phyloP scores from a whole-genome alignment of 75 land plant species.

The Sequoiadendron giganteum region DNA sequence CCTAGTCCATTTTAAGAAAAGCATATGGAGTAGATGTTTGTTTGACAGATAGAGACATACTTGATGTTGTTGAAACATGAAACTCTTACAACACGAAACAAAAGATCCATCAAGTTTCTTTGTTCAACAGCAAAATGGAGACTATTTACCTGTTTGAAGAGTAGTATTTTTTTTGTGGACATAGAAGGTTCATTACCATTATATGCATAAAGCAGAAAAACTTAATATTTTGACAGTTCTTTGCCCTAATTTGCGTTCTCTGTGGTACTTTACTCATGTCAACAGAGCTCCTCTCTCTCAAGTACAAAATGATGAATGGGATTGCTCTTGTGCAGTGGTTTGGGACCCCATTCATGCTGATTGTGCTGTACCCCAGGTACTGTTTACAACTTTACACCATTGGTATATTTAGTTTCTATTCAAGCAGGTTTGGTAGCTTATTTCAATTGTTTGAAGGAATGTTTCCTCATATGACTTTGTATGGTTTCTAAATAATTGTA shows the following conservation, averaged over 20 bases:
- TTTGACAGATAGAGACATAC: too few relatives aligned
- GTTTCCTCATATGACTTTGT: background rate
- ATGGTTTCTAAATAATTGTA: background rate
- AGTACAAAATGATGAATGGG: constrained; percentile 33
- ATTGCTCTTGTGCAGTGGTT: constrained; percentile 31
- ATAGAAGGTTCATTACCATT: background rate
- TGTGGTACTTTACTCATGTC: background rate
- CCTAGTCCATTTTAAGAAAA: too few relatives aligned
- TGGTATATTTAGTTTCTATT: background rate
- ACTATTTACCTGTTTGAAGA: background rate
- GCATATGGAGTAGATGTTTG: too few relatives aligned
- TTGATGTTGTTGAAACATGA: too few relatives aligned
- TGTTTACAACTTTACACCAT: background rate
- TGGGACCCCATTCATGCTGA: constrained; percentile 48
- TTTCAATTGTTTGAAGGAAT: background rate
- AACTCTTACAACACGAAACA: too few relatives aligned
- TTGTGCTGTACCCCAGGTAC: constrained; percentile 45
- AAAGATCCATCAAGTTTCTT: too few relatives aligned
- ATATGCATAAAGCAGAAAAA: background rate
- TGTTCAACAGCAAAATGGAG: background rate
- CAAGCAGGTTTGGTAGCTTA: background rate
- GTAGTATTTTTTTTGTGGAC: background rate
- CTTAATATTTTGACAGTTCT: background rate
- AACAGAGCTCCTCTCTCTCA: constrained; percentile 28
- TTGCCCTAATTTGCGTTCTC: background rate